Conservation (phyloP, 495 filamentous ascomycete species). For the Aspergillus leporis region DNA sequence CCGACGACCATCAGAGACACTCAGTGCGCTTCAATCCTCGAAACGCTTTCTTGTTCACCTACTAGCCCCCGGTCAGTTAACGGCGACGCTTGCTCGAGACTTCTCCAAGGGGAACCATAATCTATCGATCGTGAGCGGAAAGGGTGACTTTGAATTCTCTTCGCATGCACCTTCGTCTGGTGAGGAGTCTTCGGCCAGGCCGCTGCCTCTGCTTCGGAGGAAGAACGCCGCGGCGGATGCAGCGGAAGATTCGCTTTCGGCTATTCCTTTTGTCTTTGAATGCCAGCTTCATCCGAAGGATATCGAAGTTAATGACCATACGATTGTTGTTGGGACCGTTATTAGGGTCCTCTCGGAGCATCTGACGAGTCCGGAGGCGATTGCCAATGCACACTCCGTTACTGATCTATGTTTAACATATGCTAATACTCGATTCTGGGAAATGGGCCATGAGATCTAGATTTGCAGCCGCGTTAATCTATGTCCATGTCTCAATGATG, state of each 20-base stretch:
- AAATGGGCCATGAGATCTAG: conserved; percentile 41
- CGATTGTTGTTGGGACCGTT: conserved; percentile 42
- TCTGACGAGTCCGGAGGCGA: not conserved
- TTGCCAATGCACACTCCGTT: conserved; percentile 6
- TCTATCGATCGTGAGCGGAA: conserved; percentile 30
- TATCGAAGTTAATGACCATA: conserved; percentile 46
- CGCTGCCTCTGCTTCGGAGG: conserved; percentile 35
- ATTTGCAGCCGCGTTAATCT: not conserved
- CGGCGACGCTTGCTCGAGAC: conserved; percentile 41
- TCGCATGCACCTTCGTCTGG: conserved; percentile 12
- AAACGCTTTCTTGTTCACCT: conserved; percentile 46
- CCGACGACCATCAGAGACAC: conserved; percentile 68
- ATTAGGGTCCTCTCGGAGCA: conserved; percentile 21
- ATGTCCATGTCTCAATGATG: not conserved
- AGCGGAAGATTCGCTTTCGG: conserved; percentile 13
- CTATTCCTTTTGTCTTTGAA: conserved; percentile 45
- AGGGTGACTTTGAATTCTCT: conserved; percentile 41
- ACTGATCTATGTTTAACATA: conserved; percentile 43
- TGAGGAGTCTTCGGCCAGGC: conserved; percentile 10
- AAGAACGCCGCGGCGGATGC: not conserved
- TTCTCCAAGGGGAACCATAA: conserved; percentile 44
- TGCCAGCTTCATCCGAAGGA: conserved; percentile 37
- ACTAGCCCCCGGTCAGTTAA: conserved; percentile 31
- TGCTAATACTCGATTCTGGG: conserved; percentile 48
- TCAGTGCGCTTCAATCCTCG: conserved; percentile 57